These are phyloP conservation scores for Lasiosphaeriaceae sp. DNA, from an alignment of 495 filamentous ascomycete species.

Conservation along the genomic window DNA sequence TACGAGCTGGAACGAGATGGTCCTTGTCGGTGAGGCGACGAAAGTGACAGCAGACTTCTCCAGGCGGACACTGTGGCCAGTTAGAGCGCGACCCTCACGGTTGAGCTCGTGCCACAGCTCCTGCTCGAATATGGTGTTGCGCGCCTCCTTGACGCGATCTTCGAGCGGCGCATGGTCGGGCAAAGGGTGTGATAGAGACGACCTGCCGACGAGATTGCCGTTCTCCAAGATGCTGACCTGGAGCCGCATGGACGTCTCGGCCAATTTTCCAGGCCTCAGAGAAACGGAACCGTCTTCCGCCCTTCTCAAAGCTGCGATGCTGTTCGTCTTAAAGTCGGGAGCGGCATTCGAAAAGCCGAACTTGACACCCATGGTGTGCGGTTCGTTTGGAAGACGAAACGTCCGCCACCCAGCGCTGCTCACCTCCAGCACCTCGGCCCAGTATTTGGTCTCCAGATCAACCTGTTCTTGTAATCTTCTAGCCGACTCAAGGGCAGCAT, in stretches of 20 bases:
- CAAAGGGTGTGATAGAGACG: conserved; percentile 37
- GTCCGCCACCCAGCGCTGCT: conserved; percentile 82
- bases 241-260: conserved; percentile 55
- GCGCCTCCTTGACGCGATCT: conserved; percentile 69
- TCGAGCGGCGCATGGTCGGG: conserved; percentile 45
- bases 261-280: conserved; percentile 64
- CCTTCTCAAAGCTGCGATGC: conserved; percentile 71
- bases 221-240: conserved; percentile 54
- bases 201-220: conserved; percentile 49
- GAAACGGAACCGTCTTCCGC: conserved; percentile 68
- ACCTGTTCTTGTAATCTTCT: conserved; percentile 72
- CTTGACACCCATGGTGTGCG: conserved; percentile 72
- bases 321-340: conserved; percentile 69
- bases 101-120: conserved; percentile 92
- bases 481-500: conserved; percentile 69
- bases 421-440: conserved; percentile 77
- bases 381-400: conserved; percentile 66
- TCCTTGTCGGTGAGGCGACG: conserved; percentile 37
- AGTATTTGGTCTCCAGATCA: conserved; percentile 75
- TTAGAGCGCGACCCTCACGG: conserved; percentile 69
- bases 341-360: conserved; percentile 86
- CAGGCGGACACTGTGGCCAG: conserved; percentile 60
- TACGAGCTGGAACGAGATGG: conserved; percentile 54
- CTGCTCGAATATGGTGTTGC: conserved; percentile 84
- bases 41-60: conserved; percentile 56